Evolutionary conservation across 2,329 filamentous ascomycete species (phyloP).

Genomic region (Aureobasidium sp.): DNA sequence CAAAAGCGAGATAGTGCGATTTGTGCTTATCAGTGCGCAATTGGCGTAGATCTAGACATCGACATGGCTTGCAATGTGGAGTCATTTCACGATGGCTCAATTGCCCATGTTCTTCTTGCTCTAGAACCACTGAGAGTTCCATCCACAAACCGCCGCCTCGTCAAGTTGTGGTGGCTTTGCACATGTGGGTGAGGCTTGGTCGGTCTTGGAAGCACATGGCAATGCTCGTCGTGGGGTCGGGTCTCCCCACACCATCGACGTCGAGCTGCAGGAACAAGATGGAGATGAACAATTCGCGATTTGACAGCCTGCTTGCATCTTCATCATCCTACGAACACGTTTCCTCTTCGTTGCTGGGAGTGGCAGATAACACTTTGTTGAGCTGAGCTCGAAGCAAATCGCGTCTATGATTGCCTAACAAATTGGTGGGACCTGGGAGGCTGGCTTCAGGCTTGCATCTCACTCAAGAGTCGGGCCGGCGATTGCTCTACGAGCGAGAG

Average conservation of each 20-base stretch:
- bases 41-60: not conserved
- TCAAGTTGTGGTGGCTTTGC: slow-evolving; percentile 10
- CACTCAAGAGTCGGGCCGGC: slow-evolving; percentile 9
- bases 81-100: not conserved
- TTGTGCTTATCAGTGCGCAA: not conserved
- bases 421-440: not conserved
- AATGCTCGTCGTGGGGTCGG: slow-evolving; percentile 6
- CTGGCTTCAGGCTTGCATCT: not conserved
- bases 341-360: not conserved
- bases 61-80: not conserved
- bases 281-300: not conserved
- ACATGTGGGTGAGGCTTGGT: slow-evolving; percentile 10
- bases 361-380: not conserved
- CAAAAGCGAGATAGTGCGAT: not conserved
- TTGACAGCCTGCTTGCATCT: not conserved
- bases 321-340: not conserved
- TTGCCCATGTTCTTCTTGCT: not conserved
- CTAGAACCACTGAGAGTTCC: not conserved
- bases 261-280: slow-evolving; percentile 4
- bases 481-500: not conserved
- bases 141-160: not conserved
- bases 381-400: not conserved
- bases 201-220: slow-evolving; percentile 8
- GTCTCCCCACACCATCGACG: slow-evolving; percentile 5
- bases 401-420: not conserved